Evolutionary conservation across 805 yeast species (phyloP), one percentile per base, ranked within the genome.

Genomic region (Metschnikowia gelsemii): DNA sequence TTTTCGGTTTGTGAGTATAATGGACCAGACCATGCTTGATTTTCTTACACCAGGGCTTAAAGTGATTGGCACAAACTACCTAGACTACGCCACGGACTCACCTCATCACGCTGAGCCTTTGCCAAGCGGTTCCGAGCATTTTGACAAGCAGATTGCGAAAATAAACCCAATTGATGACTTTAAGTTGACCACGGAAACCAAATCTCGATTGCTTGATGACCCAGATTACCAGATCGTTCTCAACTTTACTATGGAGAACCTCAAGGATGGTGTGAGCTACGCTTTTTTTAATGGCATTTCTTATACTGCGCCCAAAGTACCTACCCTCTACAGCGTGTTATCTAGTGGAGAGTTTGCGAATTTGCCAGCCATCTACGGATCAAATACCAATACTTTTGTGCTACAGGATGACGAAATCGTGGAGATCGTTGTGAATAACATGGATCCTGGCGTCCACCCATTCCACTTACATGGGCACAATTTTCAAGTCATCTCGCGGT

Each of bases 391-490:
- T 57, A 66, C 85, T 0, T 75, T 73, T 52, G 72, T 87, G 2
- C 64, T 88, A 17, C 76, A 78, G 42, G 57, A 70, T 4, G 78
- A 76, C 37, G 87, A 83, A 36, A 75, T 82, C 28, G 72, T 90
- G 34, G 96, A 89, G 53, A 64, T 89, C 32, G 84, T 87, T 1
- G 59, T 89, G 32, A 84, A 87, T 58, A 90, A 89, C 58, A 73
- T 71, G 55, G 96, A 89, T 60, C 81, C 84, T 3, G 86, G 88
- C 45, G 80, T 80, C 50, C 90, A 83, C 61, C 88, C 88, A 17
- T 83, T 83, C 78, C 90, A 83, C 60, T 71, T 83, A 52, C 90
- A 83, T 55, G 90, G 90, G 12, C 89, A 83, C 57, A 72, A 62
- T 35, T 82, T 83, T 70, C 88, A 82, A 63, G 61, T 83, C 17